Percentiles rank a stretch among this genome's conserved stretches.
Evolutionary conservation across 1,284 basidiomycete genomes (phyloP).

Genomic region (Salmacisia buchloeana): DNA sequence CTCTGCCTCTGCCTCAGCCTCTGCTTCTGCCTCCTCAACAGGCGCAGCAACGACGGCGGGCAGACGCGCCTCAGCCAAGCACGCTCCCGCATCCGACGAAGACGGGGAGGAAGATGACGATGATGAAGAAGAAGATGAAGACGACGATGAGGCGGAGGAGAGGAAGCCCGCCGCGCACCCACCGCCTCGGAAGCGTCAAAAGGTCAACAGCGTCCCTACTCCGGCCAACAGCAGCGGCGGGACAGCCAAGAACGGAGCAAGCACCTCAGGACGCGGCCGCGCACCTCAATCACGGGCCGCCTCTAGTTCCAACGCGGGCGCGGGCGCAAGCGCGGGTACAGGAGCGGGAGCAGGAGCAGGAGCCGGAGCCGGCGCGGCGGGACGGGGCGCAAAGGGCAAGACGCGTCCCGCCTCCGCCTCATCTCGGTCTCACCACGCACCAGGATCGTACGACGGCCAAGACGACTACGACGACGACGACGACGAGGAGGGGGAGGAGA

Average conservation of each 20-base stretch:
- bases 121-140: neutral
- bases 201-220: too few species aligned
- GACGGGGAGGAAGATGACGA: slow-evolving; percentile 1
- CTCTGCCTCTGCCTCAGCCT: too few species aligned
- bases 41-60: slow-evolving; percentile 16
- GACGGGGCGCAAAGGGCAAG: neutral
- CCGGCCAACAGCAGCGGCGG: too few species aligned
- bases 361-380: neutral
- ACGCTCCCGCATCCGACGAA: neutral
- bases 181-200: too few species aligned
- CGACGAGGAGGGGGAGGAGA: neutral
- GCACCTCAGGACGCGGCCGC: too few species aligned
- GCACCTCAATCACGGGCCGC: too few species aligned
- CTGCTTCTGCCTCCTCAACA: too few species aligned
- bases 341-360: neutral
- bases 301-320: neutral
- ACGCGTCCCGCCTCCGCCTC: neutral
- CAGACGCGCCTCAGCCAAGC: neutral
- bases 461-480: too few species aligned
- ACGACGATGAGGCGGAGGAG: neutral
- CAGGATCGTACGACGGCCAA: too few species aligned
- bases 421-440: neutral
- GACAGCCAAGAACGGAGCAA: too few species aligned
- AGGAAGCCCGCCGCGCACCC: too few species aligned
- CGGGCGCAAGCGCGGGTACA: neutral